These are phyloP conservation scores for Pythium rhizo-oryzae DNA, from an alignment of 352 stramenopile genomes.

Conservation along the genomic window DNA sequence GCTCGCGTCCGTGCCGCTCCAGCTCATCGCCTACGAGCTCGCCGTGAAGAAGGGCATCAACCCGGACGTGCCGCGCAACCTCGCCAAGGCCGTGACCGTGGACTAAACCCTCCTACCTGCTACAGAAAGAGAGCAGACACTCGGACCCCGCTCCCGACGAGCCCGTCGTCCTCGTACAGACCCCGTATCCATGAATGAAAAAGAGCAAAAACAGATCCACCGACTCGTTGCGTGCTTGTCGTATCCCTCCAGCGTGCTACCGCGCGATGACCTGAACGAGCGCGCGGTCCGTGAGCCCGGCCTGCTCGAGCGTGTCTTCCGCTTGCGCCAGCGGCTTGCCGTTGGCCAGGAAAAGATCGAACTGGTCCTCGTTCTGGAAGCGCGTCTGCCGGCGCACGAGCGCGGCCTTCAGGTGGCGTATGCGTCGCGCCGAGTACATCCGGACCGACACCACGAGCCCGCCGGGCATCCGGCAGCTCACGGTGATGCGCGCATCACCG, in stretches of 20 bases:
- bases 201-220: neutral
- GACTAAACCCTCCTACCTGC: constrained; percentile 75
- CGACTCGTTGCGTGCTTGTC: too few relatives aligned
- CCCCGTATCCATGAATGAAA: neutral
- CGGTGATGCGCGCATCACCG: constrained; percentile 33
- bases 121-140: neutral
- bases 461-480: constrained; percentile 61
- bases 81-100: constrained; percentile 99
- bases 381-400: constrained; percentile 47
- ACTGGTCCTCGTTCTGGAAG: constrained; percentile 50
- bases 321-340: constrained; percentile 39
- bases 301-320: constrained; percentile 39
- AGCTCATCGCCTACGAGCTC: constrained; percentile 99
- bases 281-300: constrained; percentile 44
- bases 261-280: constrained; percentile 45
- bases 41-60: constrained; percentile 97
- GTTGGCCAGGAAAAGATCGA: constrained; percentile 53
- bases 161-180: neutral
- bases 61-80: constrained; percentile 97
- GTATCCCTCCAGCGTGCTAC: neutral
- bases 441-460: constrained; percentile 47
- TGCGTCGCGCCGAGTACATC: constrained; percentile 44
- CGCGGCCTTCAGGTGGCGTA: constrained; percentile 58
- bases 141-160: neutral
- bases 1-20: constrained; percentile 95